Evolutionary conservation across 257 asterid species (phyloP).

Genomic region (Solanum dulcamara): DNA sequence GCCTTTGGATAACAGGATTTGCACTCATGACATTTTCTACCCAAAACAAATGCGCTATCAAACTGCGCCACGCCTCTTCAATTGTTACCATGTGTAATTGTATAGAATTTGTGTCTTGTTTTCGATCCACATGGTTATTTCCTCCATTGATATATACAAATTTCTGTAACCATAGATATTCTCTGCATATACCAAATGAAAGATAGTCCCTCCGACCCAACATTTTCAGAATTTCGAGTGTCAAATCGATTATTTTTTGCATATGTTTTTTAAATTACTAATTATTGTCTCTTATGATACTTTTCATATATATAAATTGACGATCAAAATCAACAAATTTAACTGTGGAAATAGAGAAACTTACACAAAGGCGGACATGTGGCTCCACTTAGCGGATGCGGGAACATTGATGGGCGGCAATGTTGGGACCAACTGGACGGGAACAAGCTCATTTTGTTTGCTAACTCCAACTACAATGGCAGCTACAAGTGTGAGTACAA

Average conservation of each 20-base stretch:
- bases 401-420: conserved; percentile 29
- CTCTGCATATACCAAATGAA: not conserved
- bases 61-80: too few relatives aligned
- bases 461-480: conserved; percentile 28
- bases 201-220: not conserved
- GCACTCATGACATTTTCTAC: too few relatives aligned
- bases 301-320: not conserved
- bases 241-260: not conserved
- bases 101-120: too few relatives aligned
- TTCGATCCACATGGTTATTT: too few relatives aligned
- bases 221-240: not conserved
- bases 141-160: too few relatives aligned
- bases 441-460: conserved; percentile 19
- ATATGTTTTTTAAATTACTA: not conserved
- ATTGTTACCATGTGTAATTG: too few relatives aligned
- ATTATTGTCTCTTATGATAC: not conserved
- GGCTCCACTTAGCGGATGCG: conserved; percentile 37
- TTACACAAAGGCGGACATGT: conserved; percentile 44
- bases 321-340: not conserved
- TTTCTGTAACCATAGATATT: not conserved
- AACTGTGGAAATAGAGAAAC: too few relatives aligned
- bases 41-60: too few relatives aligned
- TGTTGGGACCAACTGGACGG: conserved; percentile 8
- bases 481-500: conserved; percentile 25
- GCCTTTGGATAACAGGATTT: too few relatives aligned